Evolutionary conservation across 208 protist genomes (phyloP), one percentile per base, ranked within the genome.

Genomic region (Herpetomonas samuelpessoai): DNA sequence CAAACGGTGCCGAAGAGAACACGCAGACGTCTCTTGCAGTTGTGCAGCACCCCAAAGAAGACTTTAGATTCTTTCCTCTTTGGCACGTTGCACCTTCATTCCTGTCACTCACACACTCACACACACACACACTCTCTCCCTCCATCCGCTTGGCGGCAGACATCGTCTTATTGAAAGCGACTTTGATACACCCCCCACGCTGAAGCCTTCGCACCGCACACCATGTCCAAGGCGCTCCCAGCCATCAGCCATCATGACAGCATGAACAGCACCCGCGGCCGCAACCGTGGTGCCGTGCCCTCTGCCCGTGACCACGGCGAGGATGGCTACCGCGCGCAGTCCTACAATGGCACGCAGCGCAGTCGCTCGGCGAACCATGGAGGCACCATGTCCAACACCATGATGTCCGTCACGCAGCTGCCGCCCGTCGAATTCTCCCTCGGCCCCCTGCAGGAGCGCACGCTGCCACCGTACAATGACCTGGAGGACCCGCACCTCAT

Each of bases 391-490:
- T 47, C 62, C 29, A 47, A 48, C 3, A 19, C 18, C 28, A 21
- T 54, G 14, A n/a, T 60, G 44, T 65, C 62, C 19, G 29, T 81
- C 38, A 55, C 65, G 1, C 63, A 61, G 29, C 62, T 84, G 53
- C 78, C 78, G 14, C 78, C 71, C 45, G 68, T 89, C 14, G 79
- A 89, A 47, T 92, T 92, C 69, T 76, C 81, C 0, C 80, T 92
- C 1, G 85, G 85, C 16, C 85, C 85, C 0, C 55, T 87, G 30
- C 68, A 87, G 64, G 81, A 92, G 39, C 78, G 76, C 44, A 65
- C 53, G 14, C 72, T 92, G 35, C 85, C 85, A 6, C 69, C 78
- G 26, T 92, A 92, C 79, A 92, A 92, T 55, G 85, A 92, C 65
- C 70, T 92, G 3, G 85, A 92, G 30, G 85, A 92, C 61, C 85